Conservation (phyloP, 768 basidiomycete species). For the Suillus paluster region DNA sequence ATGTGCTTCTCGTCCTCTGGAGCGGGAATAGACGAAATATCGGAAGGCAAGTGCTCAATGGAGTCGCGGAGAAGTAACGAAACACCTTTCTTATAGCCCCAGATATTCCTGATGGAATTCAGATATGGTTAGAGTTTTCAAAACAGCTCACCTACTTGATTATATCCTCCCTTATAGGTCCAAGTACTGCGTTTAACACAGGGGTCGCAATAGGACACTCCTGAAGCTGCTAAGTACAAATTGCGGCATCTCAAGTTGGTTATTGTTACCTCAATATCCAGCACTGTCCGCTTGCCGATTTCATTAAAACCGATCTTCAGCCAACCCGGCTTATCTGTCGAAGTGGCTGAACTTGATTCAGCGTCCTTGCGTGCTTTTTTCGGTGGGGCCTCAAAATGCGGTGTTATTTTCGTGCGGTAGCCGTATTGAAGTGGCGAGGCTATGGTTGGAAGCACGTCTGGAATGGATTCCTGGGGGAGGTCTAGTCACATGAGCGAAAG, state of each 20-base stretch:
- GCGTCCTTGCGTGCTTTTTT: slow-evolving; percentile 37
- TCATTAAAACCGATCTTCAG: slow-evolving; percentile 89
- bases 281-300: slow-evolving; percentile 68
- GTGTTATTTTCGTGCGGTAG: slow-evolving; percentile 97
- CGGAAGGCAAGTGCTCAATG: slow-evolving; percentile 36
- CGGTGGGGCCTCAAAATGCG: slow-evolving; percentile 87
- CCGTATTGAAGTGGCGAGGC: slow-evolving; percentile 88
- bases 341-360: background rate
- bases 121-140: slow-evolving; percentile 1
- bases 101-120: slow-evolving; percentile 63
- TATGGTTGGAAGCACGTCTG: slow-evolving; percentile 72
- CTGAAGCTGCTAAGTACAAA: slow-evolving; percentile 39
- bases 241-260: background rate
- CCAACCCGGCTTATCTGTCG: slow-evolving; percentile 58
- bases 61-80: slow-evolving; percentile 93
- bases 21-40: slow-evolving; percentile 34
- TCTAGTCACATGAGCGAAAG: slow-evolving; percentile 34
- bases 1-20: slow-evolving; percentile 60
- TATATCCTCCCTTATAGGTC: slow-evolving; percentile 64
- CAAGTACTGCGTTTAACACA: slow-evolving; percentile 72
- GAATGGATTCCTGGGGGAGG: slow-evolving; percentile 59
- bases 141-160: slow-evolving; percentile 53
- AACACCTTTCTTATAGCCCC: slow-evolving; percentile 83
- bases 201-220: slow-evolving; percentile 93
- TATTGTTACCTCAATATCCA: slow-evolving; percentile 85